Evolutionary conservation across 768 basidiomycete species (phyloP), one percentile per base, ranked within the genome.

Genomic region (Lactifluus hygrophoroides): DNA sequence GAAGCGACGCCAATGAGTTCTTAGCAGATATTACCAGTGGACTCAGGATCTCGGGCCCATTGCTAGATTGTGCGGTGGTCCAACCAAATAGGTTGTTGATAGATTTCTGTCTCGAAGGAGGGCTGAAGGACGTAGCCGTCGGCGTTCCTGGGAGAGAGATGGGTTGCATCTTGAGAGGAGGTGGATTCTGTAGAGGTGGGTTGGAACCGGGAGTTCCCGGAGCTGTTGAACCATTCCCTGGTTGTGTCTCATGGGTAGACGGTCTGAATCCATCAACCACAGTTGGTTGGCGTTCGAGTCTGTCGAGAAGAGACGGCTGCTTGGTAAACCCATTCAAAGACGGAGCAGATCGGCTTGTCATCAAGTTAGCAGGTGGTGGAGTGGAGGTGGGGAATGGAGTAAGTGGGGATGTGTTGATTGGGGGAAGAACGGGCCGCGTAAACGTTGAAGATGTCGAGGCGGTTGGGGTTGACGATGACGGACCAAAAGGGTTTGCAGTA

Each of bases 141-240:
- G 71, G 71, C 0, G 72, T 73, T 16, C 69, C 66, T 0, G 72
- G 72, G 3, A 73, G 62, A 8, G 68, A 60, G 9, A 72, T 52
- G 1, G 68, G 69, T 17, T 64, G 59, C 0, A 65, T 42, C 38
- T 66, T 70, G 35, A 67, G 43, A 16, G 65, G 64, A 21, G 72
- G 72, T 0, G 64, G 64, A 0, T 43, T 42, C 13, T 49, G 51
- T 16, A 47, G 55, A 5, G 61, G 38, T 21, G 37, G 11, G 25
- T 32, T 47, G 21, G 37, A 23, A 14, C 40, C 54, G 2, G 11
- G 16, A 2, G 23, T 14, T 14, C 35, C 43, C 27, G 58, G 34
- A 37, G 35, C 10, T 5, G 17, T 4, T 5, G 23, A 23, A n/a
- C 40, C 23, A 38, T 60, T 27, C 3, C 46, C 19, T 27, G 59